A percentile compares a stretch with the other conserved stretches of the same genome.
Evolutionary conservation across 768 basidiomycete genomes (phyloP).

Genomic region (Lactarius pseudohatsudake): DNA sequence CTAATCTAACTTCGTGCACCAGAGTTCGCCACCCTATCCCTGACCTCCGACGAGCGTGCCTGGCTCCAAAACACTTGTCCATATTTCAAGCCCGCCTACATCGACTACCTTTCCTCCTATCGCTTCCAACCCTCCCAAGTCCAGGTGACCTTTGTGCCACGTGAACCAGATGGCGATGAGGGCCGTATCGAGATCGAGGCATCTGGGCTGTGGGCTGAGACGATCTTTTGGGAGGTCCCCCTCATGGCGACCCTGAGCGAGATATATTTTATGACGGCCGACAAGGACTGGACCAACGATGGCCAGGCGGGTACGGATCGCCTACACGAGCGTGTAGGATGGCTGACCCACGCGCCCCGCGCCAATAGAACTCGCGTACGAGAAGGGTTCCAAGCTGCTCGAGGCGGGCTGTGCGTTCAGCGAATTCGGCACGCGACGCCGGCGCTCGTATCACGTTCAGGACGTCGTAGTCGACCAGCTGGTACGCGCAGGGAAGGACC

Average conservation of each 20-base stretch:
- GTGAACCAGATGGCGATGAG: slow-evolving; percentile 31
- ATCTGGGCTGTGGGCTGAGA: slow-evolving; percentile 72
- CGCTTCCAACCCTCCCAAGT: slow-evolving; percentile 78
- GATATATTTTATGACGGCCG: slow-evolving; percentile 74
- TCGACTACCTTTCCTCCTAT: slow-evolving; percentile 70
- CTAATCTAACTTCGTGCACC: background rate
- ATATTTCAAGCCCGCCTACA: slow-evolving; percentile 68
- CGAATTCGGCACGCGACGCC: slow-evolving; percentile 85
- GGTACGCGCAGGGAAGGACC: slow-evolving; percentile 58
- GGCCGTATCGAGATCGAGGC: slow-evolving; percentile 76
- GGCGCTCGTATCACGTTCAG: slow-evolving; percentile 72
- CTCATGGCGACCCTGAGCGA: slow-evolving; percentile 92
- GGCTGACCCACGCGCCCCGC: background rate
- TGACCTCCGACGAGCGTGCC: slow-evolving; percentile 59
- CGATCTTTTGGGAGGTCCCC: slow-evolving; percentile 95
- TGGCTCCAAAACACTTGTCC: slow-evolving; percentile 74
- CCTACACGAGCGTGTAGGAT: background rate
- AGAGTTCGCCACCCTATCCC: slow-evolving; percentile 68
- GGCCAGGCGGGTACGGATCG: slow-evolving; percentile 66
- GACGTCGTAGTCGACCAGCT: slow-evolving; percentile 74
- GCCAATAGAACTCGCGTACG: slow-evolving; percentile 62
- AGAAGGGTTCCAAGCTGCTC: slow-evolving; percentile 66
- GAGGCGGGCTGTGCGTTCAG: slow-evolving; percentile 67
- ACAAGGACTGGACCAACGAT: slow-evolving; percentile 83
- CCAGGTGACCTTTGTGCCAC: slow-evolving; percentile 59